These are phyloP conservation scores for Xylariomycetidae sp. DNA, from an alignment of 2,329 filamentous ascomycete species.

Conservation along the genomic window DNA sequence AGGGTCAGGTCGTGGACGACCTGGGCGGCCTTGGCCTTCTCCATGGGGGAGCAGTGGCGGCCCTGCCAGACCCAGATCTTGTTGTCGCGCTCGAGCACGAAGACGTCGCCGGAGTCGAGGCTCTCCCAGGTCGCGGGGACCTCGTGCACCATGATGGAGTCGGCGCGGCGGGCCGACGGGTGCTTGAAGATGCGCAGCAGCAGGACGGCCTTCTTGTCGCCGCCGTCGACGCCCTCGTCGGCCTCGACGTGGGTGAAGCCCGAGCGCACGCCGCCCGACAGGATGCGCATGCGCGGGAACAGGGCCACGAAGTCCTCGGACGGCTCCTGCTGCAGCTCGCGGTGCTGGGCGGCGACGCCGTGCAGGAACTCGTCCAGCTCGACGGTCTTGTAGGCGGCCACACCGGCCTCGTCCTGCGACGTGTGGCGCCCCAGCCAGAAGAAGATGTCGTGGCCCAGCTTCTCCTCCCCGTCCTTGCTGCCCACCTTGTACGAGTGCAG, in stretches of 20 bases:
- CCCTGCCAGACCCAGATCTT: slow-evolving; percentile 70
- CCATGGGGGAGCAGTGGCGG: slow-evolving; percentile 58
- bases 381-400: slow-evolving; percentile 64
- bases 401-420: slow-evolving; percentile 62
- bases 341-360: slow-evolving; percentile 57
- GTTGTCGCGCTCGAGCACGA: slow-evolving; percentile 54
- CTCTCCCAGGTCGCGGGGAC: slow-evolving; percentile 56
- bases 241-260: slow-evolving; percentile 59
- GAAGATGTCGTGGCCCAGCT: slow-evolving; percentile 58
- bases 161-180: slow-evolving; percentile 38
- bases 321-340: slow-evolving; percentile 54
- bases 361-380: slow-evolving; percentile 62
- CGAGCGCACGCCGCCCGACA: slow-evolving; percentile 53
- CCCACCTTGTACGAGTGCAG: slow-evolving; percentile 53
- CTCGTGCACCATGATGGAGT: slow-evolving; percentile 54
- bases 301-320: slow-evolving; percentile 55
- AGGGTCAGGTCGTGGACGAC: slow-evolving; percentile 60
- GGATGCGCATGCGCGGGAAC: slow-evolving; percentile 55
- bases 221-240: slow-evolving; percentile 20
- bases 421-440: slow-evolving; percentile 65
- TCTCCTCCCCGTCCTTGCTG: slow-evolving; percentile 33
- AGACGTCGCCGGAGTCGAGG: slow-evolving; percentile 61
- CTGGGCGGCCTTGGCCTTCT: slow-evolving; percentile 62
- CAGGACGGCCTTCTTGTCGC: slow-evolving; percentile 34
- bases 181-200: slow-evolving; percentile 60